Evolutionary conservation across 257 asterid species (phyloP), one percentile per base, ranked within the genome.

Genomic region (Nicotiana obtusifolia): DNA sequence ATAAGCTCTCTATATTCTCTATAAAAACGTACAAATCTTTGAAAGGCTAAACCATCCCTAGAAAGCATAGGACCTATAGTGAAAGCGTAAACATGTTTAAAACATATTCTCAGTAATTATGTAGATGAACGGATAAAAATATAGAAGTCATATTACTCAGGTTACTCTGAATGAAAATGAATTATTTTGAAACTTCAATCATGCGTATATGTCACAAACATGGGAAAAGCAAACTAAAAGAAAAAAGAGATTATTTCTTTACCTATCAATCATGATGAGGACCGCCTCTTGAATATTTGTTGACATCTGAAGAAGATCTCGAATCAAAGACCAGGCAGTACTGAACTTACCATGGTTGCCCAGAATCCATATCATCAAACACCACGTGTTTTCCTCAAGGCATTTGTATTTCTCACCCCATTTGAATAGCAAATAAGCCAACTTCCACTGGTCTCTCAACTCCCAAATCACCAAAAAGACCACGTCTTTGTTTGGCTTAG

Each of bases 261-360:
- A 95, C 99, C 98, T 89, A 87, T 95, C 99, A 80, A 94, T 95
- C 93, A 95, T 84, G 87, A 91, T 80, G 87, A 94, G 87, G 85
- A 95, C 87, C 44, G 97, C 95, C 65, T 90, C 89, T 52, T 89
- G 91, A 83, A 93, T 82, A 64, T 91, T 89, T 88, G 80, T 82
- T 0, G 96, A 91, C 67, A 64, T 81, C 35, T 81, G 87, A 80
- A 84, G 82, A 69, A 91, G 89, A 82, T 89, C 97, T 26, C 87
- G 90, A 84, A 94, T 88, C 54, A 95, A 80, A 76, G 97, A 87
- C 99, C 98, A 95, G 64, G 97, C 98, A 83, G 94, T 93, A 76
- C 96, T 87, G 89, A 94, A 95, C 89, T 94, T 95, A 52, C 77
- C 80, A 82, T 91, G 96, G 80, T 92, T 92, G 37, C 97, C 98